Base-by-base conservation (phyloP, 495 filamentous ascomycete genomes). In the Podospora pseudopauciseta region DNA sequence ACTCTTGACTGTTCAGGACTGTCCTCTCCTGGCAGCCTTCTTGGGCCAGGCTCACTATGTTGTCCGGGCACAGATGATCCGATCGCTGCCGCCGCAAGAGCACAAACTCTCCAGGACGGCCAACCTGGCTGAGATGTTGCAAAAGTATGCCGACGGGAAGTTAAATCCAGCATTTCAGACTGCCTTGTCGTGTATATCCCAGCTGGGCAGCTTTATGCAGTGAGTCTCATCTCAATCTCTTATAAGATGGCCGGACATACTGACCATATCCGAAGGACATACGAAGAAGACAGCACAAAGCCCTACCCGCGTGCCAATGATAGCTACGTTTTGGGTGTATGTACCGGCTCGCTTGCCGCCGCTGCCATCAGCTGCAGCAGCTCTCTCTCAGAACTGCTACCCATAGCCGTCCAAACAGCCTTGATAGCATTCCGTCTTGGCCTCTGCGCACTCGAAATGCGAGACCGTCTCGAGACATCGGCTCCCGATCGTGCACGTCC, bases 181-280 rank as follows among this genome's bases (percentile, higher is more conserved):
- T 70, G 86, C 86, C 11, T 78, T 92, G 65, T 80, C 89, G 55
- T 88, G 86, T 49, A 84, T 90, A 57, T 82, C 88, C 59, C 90
- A 93, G 72, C 70, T 92, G 26, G 88, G 85, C 62, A 86, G 87
- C 69, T 92, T 90, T 71, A 89, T 92, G 68, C 84, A 87, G 87
- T 90, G 82, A 82, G 85, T 23, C 23, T 23, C 23, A 23, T 23
- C 23, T 23, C 23, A 23, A 2, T 23, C 1, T 23, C 23, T 23
- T 23, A 23, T 23, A 23, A 23, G 23, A 23, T 23, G 23, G 2
- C 23, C 23, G 23, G 23, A 23, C 23, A 23, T 23, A 23, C 23
- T 23, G 23, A 23, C 23, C 23, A 23, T 23, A 23, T 23, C 23
- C 23, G 23, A 23, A 23, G 23, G 23, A 23, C 23, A 23, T 23